Percentiles rank a stretch among this genome's conserved stretches.
Evolutionary conservation across 2,329 filamentous ascomycete species (phyloP).

Genomic region (Salinomyces thailandicus): DNA sequence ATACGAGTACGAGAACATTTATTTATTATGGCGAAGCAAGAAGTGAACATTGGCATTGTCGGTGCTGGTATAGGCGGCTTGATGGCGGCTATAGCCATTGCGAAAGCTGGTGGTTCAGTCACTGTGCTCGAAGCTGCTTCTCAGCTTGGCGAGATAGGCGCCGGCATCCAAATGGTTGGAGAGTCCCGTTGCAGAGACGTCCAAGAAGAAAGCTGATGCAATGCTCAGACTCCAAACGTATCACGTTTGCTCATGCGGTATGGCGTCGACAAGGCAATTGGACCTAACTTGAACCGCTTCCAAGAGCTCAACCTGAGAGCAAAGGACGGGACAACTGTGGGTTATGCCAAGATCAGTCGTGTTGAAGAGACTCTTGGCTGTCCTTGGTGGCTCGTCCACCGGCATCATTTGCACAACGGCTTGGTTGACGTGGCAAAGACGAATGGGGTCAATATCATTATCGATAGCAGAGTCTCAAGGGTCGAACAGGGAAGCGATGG

Average conservation of each 20-base stretch:
- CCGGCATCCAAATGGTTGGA: constrained; percentile 9
- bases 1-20: no score
- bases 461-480: constrained; percentile 28
- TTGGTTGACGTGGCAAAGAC: constrained; percentile 31
- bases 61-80: constrained; percentile 30
- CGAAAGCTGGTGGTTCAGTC: constrained; percentile 25
- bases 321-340: constrained; percentile 31
- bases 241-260: constrained; percentile 31
- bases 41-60: constrained; percentile 18
- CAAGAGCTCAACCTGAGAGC: constrained; percentile 32
- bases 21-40: constrained; percentile 7
- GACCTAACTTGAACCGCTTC: constrained; percentile 31
- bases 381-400: constrained; percentile 40
- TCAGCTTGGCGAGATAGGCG: constrained; percentile 29
- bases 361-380: constrained; percentile 25
- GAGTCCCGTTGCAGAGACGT: neutral
- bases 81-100: constrained; percentile 31
- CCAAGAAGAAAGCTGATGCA: constrained; percentile 11
- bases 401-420: constrained; percentile 37
- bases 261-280: constrained; percentile 32
- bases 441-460: constrained; percentile 30
- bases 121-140: constrained; percentile 30
- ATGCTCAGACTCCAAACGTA: constrained; percentile 33
- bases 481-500: constrained; percentile 22
- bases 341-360: constrained; percentile 27